These are phyloP conservation scores for Lophiotrema nucula DNA, from an alignment of 495 filamentous ascomycete genomes.

Conservation along the genomic window DNA sequence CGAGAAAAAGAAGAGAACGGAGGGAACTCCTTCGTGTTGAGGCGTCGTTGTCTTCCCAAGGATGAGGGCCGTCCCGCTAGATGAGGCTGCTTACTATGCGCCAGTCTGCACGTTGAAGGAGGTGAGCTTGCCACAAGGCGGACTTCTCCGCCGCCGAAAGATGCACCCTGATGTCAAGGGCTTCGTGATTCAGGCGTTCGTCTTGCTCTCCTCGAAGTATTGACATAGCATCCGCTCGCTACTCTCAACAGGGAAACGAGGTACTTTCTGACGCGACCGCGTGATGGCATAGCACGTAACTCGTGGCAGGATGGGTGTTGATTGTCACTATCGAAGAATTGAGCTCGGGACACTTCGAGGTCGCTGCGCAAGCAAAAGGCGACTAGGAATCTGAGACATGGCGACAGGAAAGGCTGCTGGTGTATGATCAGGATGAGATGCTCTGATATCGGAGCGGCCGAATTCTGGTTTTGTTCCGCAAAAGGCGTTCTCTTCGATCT, in stretches of 20 bases:
- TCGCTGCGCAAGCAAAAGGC: conserved; percentile 3
- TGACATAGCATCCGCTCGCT: too few relatives aligned
- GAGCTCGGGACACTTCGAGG: conserved; percentile 19
- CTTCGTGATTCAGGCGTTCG: conserved; percentile 9
- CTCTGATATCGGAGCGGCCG: conserved; percentile 20
- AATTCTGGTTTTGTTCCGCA: conserved; percentile 4
- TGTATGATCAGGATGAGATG: conserved; percentile 16
- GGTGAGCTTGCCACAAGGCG: conserved; percentile 17
- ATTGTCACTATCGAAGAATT: conserved; percentile 10
- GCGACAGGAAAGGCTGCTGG: conserved; percentile 10
- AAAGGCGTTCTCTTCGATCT: conserved; percentile 13
- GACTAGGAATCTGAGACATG: conserved; percentile 23
- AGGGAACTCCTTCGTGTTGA: conserved; percentile 2
- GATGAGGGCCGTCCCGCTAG: conserved; percentile 26
- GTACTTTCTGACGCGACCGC: neutral
- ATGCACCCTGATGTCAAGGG: neutral
- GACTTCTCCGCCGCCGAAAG: conserved; percentile 13
- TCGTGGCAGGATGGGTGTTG: neutral
- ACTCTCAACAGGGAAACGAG: neutral
- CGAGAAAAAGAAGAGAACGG: neutral
- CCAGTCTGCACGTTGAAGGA: conserved; percentile 16
- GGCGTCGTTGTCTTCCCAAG: neutral
- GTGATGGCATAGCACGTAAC: conserved; percentile 12
- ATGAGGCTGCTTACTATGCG: conserved; percentile 26
- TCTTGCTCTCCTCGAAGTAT: too few relatives aligned